These are phyloP conservation scores for Phytophthora ohioensis DNA, from an alignment of 352 stramenopile species.

Conservation along the genomic window DNA sequence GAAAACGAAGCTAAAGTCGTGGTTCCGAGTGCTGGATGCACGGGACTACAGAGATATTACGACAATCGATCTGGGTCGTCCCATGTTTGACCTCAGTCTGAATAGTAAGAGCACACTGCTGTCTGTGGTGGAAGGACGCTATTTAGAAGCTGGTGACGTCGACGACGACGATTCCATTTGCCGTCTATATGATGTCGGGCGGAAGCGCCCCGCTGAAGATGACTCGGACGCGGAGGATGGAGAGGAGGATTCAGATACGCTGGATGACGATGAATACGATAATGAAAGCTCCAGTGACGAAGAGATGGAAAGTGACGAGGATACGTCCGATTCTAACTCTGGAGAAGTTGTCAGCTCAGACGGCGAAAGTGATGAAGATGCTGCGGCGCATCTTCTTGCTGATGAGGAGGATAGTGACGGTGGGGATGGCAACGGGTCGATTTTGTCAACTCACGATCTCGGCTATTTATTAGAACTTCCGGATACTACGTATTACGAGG, in stretches of 20 bases:
- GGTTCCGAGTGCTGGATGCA: slow-evolving; percentile 85
- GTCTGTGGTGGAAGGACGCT: slow-evolving; percentile 79
- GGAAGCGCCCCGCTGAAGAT: slow-evolving; percentile 85
- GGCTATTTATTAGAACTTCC: slow-evolving; percentile 79
- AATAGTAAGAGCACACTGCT: slow-evolving; percentile 74
- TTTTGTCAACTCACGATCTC: slow-evolving; percentile 64
- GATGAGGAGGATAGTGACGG: slow-evolving; percentile 47
- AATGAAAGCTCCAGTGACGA: slow-evolving; percentile 67
- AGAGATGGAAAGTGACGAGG: slow-evolving; percentile 59
- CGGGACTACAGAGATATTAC: slow-evolving; percentile 88
- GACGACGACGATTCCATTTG: slow-evolving; percentile 84
- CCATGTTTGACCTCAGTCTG: slow-evolving; percentile 77
- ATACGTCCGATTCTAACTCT: slow-evolving; percentile 42
- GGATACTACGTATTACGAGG: slow-evolving; percentile 73
- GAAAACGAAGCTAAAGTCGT: slow-evolving; percentile 80
- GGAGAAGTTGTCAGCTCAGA: slow-evolving; percentile 41
- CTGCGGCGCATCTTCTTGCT: slow-evolving; percentile 24
- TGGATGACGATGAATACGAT: slow-evolving; percentile 86
- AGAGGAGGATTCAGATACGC: slow-evolving; percentile 68
- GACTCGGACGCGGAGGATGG: slow-evolving; percentile 89
- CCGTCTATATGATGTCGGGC: slow-evolving; percentile 88
- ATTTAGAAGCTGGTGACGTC: slow-evolving; percentile 64
- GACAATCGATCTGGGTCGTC: slow-evolving; percentile 82
- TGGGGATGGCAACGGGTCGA: slow-evolving; percentile 52
- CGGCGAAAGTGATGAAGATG: slow-evolving; percentile 36